Evolutionary conservation across 2,329 filamentous ascomycete species (phyloP).

Genomic region (Scytalidium sp.): DNA sequence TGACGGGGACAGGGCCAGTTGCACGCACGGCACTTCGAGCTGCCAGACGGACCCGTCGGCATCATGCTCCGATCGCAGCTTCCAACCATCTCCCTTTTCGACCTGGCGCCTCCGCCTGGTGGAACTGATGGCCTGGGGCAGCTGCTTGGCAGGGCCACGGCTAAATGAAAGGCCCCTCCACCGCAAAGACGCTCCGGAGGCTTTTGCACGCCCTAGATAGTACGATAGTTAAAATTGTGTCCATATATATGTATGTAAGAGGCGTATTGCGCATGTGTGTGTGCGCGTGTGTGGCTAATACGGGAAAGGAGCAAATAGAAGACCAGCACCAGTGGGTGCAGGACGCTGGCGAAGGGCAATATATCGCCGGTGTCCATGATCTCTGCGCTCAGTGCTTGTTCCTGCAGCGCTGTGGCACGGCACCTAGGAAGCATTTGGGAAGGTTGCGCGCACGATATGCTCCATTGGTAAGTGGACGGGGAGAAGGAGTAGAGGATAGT

Average conservation of each 20-base stretch:
- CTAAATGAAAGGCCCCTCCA: too few species aligned
- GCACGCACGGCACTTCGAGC: not conserved
- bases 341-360: too few species aligned
- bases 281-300: too few species aligned
- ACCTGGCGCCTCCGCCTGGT: not conserved
- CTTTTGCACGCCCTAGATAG: too few species aligned
- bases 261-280: too few species aligned
- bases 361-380: not conserved
- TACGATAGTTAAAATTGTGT: too few species aligned
- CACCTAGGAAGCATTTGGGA: constrained; percentile 9
- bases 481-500: too few species aligned
- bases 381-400: constrained; percentile 20
- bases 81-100: not conserved
- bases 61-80: not conserved
- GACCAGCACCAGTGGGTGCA: too few species aligned
- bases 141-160: not conserved
- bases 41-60: not conserved
- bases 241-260: too few species aligned
- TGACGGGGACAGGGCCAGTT: not conserved
- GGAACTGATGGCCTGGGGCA: not conserved
- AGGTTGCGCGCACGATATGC: not conserved
- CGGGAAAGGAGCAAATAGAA: too few species aligned
- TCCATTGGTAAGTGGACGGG: not conserved
- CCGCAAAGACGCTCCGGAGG: too few species aligned
- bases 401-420: constrained; percentile 25